Percentiles rank a stretch among this genome's conserved stretches.
Evolutionary conservation across 805 yeast species (phyloP).

Genomic region (Barnettozyma botsteinii): DNA sequence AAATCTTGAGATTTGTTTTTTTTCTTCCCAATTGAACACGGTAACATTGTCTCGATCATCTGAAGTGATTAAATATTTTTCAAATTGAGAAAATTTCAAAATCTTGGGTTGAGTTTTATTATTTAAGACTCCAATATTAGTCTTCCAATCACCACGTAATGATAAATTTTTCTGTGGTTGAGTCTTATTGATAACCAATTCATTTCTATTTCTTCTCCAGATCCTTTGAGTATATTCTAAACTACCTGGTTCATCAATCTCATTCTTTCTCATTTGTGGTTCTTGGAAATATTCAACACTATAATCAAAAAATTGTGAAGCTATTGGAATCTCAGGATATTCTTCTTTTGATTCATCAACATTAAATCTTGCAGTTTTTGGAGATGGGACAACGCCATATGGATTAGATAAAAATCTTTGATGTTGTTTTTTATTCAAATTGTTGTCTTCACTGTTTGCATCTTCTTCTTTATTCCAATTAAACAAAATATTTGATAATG

Average conservation of each 20-base stretch:
- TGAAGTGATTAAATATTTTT: slow-evolving; percentile 68
- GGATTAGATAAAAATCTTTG: slow-evolving; percentile 16
- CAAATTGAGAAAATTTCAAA: slow-evolving; percentile 84
- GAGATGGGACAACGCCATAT: slow-evolving; percentile 43
- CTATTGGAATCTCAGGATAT: slow-evolving; percentile 40
- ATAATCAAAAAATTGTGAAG: slow-evolving; percentile 64
- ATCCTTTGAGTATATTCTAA: slow-evolving; percentile 71
- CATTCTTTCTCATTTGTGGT: slow-evolving; percentile 85
- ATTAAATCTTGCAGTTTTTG: slow-evolving; percentile 52
- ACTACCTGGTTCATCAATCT: slow-evolving; percentile 89
- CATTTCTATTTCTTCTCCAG: slow-evolving; percentile 91
- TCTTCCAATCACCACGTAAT: slow-evolving; percentile 80
- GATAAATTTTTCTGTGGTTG: slow-evolving; percentile 86
- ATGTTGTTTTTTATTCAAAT: slow-evolving; percentile 1
- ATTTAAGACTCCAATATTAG: slow-evolving; percentile 49
- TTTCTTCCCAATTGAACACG: slow-evolving; percentile 81
- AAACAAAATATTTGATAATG: slow-evolving; percentile 26
- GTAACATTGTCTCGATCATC: slow-evolving; percentile 82
- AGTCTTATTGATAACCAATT: slow-evolving; percentile 76
- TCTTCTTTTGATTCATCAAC: slow-evolving; percentile 19
- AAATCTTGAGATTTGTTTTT: slow-evolving; percentile 56
- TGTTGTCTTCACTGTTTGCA: slow-evolving; percentile 10
- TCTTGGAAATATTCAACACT: slow-evolving; percentile 90
- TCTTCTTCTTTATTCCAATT: slow-evolving; percentile 20
- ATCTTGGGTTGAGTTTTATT: slow-evolving; percentile 77